Evolutionary conservation across 2,329 filamentous ascomycete species (phyloP), one percentile per base, ranked within the genome.

Genomic region (Macrophomina phaseolina): DNA sequence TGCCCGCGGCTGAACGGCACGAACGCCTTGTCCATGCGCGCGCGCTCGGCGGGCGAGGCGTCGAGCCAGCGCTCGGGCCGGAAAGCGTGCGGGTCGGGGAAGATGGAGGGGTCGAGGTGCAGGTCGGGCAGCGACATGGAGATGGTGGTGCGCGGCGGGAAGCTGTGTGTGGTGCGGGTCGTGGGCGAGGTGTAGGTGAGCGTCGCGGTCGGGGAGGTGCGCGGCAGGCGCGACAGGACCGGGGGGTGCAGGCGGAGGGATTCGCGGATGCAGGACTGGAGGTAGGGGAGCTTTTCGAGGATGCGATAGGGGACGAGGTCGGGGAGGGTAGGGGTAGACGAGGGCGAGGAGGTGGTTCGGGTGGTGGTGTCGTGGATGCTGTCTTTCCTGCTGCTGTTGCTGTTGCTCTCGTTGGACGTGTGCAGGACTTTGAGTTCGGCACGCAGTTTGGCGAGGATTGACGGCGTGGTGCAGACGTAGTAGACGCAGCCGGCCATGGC

Each of bases 1-100:
- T 72, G 74, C 0, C 79, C 79, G 40, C 74, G 75, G 49, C 73
- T 72, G 64, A 82, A 82, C 0, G 75, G 66, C 7, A 81, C 73
- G 42, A 81, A 68, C 62, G 77, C 80, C 30, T 70, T 72, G 18
- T 78, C 71, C 16, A 79, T 53, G 7, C 45, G 64, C 14, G 32
- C 45, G 11, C 53, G 23, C 30, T 55, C 42, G 32, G 32, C 42
- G 1, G 70, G 42, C 6, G 4, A 56, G 18, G 53, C 7, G 16
- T 11, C 51, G 5, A 72, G 64, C 69, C 70, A 73, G 32, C 70
- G 68, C 36, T 71, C 67, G 11, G 71, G 70, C 32, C 67, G 63
- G 55, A 71, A 72, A 1, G n/a, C 45, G 7, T 56, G n/a, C 32
- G 70, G 67, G 7, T 69, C 53, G 3, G 62, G 52, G 65, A 73